Conservation (phyloP, 2,329 filamentous ascomycete genomes). For the Pseudonectria foliicola region DNA sequence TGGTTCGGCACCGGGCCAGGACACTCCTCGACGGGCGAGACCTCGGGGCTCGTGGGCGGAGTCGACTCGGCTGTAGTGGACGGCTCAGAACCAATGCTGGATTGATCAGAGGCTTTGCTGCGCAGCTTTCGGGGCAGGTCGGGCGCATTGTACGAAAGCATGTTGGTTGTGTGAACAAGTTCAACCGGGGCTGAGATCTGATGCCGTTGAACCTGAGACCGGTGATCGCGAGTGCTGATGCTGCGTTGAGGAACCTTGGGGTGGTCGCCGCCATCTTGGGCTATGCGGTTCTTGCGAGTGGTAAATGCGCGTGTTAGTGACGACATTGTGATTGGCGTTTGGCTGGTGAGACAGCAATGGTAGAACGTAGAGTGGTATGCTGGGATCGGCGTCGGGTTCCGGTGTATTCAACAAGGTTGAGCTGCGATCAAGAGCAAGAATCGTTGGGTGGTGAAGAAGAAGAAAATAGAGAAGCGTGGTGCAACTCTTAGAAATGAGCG, state of each 20-base stretch:
- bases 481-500: background rate
- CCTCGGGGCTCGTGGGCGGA: conserved; percentile 62
- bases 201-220: conserved; percentile 41
- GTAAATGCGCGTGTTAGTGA: conserved; percentile 65
- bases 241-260: conserved; percentile 38
- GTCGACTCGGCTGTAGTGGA: conserved; percentile 48
- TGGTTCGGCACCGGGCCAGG: conserved; percentile 57
- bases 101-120: conserved; percentile 46
- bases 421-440: background rate
- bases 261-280: conserved; percentile 38
- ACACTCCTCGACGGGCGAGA: conserved; percentile 47
- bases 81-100: conserved; percentile 67
- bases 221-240: conserved; percentile 40
- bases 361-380: conserved; percentile 3
- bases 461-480: too few species aligned
- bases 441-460: too few species aligned
- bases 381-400: background rate
- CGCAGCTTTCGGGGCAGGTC: conserved; percentile 57
- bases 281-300: conserved; percentile 55
- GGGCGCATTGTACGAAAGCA: conserved; percentile 90
- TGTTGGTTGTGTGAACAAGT: conserved; percentile 90
- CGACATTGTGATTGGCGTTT: conserved; percentile 32
- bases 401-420: background rate
- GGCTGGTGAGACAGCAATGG: conserved; percentile 2
- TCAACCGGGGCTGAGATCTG: conserved; percentile 86